Percentiles rank a stretch among this genome's conserved stretches.
phyloP scores from a whole-genome alignment of 1,284 basidiomycete species.

The Sphagnurus paluster region DNA sequence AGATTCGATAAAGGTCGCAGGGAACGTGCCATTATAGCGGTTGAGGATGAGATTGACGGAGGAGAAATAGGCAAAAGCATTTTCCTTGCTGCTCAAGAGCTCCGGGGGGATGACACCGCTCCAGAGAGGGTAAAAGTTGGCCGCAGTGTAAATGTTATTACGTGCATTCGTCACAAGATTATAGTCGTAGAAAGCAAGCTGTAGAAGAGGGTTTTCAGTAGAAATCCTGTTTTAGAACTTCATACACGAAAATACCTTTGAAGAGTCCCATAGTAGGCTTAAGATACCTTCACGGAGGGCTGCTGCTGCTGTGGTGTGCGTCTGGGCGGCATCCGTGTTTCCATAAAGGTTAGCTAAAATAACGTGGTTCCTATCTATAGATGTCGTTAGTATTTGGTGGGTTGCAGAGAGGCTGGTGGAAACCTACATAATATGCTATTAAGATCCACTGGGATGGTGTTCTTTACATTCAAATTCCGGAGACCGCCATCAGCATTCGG shows the following conservation, averaged over 20 bases:
- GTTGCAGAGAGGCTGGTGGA: background rate
- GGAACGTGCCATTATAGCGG: slow-evolving; percentile 83
- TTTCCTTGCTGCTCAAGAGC: slow-evolving; percentile 52
- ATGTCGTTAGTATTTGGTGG: background rate
- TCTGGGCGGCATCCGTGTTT: slow-evolving; percentile 45
- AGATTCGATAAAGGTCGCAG: slow-evolving; percentile 71
- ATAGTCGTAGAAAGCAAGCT: slow-evolving; percentile 89
- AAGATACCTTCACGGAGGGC: slow-evolving; percentile 69
- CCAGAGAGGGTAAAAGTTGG: slow-evolving; percentile 88
- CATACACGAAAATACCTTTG: slow-evolving; percentile 45
- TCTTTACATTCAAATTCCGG: slow-evolving; percentile 70
- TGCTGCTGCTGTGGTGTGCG: slow-evolving; percentile 61
- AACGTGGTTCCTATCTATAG: slow-evolving; percentile 61
- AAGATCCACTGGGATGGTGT: slow-evolving; percentile 74
- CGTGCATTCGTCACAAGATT: slow-evolving; percentile 68
- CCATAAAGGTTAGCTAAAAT: slow-evolving; percentile 69
- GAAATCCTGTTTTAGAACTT: too few relatives aligned
- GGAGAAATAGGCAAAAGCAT: slow-evolving; percentile 75
- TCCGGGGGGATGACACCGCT: slow-evolving; percentile 80
- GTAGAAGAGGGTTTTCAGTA: too few relatives aligned
- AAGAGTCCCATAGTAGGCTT: slow-evolving; percentile 84
- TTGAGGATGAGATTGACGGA: slow-evolving; percentile 77
- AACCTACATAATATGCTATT: slow-evolving; percentile 83
- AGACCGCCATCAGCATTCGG: slow-evolving; percentile 56
- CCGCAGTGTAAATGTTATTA: slow-evolving; percentile 65